These are phyloP conservation scores for Exophiala mesophila DNA, from an alignment of 2,329 filamentous ascomycete species.

Conservation along the genomic window DNA sequence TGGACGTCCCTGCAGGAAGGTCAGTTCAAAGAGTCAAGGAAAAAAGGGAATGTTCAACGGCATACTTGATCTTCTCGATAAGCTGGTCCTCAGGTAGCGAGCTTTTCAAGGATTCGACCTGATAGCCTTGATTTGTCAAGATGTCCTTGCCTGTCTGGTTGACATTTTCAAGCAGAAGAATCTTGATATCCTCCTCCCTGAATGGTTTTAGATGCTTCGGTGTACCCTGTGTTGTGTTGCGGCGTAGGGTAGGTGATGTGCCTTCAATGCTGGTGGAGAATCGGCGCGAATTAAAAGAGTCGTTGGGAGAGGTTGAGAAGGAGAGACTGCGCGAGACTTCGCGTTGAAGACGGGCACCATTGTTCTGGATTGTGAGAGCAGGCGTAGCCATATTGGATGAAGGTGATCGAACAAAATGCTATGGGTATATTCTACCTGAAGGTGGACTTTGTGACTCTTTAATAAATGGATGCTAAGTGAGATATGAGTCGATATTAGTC, in stretches of 20 bases:
- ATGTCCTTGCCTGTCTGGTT: slow-evolving; percentile 86
- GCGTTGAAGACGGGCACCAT: slow-evolving; percentile 31
- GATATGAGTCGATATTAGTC: too few relatives aligned
- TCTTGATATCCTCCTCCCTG: slow-evolving; percentile 92
- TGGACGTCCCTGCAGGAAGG: slow-evolving; percentile 68
- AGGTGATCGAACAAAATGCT: too few relatives aligned
- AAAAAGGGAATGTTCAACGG: slow-evolving; percentile 15
- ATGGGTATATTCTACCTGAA: too few relatives aligned
- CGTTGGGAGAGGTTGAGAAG: slow-evolving; percentile 68
- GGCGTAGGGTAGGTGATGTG: slow-evolving; percentile 36
- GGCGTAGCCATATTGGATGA: slow-evolving; percentile 27
- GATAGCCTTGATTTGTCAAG: slow-evolving; percentile 80
- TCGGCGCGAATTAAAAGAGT: slow-evolving; percentile 56
- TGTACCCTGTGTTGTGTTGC: slow-evolving; percentile 42
- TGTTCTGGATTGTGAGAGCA: slow-evolving; percentile 19
- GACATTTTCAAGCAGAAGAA: slow-evolving; percentile 90
- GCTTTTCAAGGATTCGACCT: slow-evolving; percentile 86
- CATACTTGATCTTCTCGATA: slow-evolving; percentile 90
- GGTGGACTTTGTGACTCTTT: too few relatives aligned
- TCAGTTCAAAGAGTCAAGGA: too few relatives aligned
- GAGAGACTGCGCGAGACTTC: slow-evolving; percentile 56
- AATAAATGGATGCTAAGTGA: too few relatives aligned
- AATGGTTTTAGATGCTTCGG: slow-evolving; percentile 88
- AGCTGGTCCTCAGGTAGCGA: slow-evolving; percentile 88
- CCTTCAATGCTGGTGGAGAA: slow-evolving; percentile 35